Evolutionary conservation across 495 filamentous ascomycete genomes (phyloP), one percentile per base, ranked within the genome.

Genomic region (Trichoderma erinaceum): DNA sequence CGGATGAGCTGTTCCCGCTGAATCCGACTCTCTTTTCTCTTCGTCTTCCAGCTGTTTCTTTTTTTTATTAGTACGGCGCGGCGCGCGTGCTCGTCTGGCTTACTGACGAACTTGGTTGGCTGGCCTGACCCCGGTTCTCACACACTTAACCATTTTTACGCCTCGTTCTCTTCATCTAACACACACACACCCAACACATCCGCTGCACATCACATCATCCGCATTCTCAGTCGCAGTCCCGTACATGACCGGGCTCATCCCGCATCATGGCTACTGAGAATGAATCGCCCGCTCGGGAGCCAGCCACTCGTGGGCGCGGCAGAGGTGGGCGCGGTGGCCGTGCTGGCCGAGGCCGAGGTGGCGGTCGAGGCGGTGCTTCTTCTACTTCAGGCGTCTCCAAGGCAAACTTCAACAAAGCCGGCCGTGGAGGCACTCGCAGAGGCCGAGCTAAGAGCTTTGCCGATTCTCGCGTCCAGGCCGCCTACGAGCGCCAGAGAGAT

Each of bases 401-500:
- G 68, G 65, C 74, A 3, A 67, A 74, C 2, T 68, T 75, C 11
- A 75, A 73, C 68, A 79, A 76, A 67, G 65, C 72, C 13, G 63
- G 71, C 38, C 65, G 50, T 10, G 63, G 71, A 21, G 67, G 50
- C 63, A 67, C 75, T 64, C 78, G 78, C 25, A 78, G 80, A 32
- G 79, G 80, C 21, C 78, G 78, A 35, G 77, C 79, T 58, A 82
- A 82, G 69, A 69, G 73, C 15, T 83, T 79, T 65, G 71, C 75
- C n/a, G 75, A 76, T 38, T 67, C 71, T 44, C 71, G 70, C 38
- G 73, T 74, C 58, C 81, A 83, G 69, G 81, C 81, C 41, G 76
- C 79, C 52, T 78, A 81, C 61, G 81, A 83, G 67, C 81, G 81
- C 66, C 73, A 73, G 65, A 72, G 76, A 61, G 77, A 80, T 46